Evolutionary conservation across 202 grass and related monocot genomes (phyloP).

Genomic region (Digitaria exilis): DNA sequence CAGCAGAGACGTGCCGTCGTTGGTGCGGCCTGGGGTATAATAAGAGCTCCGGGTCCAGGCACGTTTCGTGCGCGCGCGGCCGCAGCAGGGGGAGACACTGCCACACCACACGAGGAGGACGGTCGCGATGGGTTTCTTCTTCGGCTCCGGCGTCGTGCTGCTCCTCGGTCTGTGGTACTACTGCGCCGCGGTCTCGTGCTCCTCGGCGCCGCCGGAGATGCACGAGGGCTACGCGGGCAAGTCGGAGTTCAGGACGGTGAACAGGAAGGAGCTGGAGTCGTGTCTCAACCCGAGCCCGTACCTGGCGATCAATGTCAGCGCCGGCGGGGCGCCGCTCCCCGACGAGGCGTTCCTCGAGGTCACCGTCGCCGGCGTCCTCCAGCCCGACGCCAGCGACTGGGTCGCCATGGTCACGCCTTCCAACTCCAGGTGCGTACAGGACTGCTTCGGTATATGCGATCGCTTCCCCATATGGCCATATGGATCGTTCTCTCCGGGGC

Average conservation of each 20-base stretch:
- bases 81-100: no score
- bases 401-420: conserved; percentile 91
- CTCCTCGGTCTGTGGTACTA: not conserved
- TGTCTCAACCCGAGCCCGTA: conserved; percentile 51
- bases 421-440: conserved; percentile 45
- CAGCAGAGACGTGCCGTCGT: not conserved
- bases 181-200: not conserved
- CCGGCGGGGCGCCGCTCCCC: conserved; percentile 39
- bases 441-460: not conserved
- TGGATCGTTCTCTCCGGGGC: not conserved
- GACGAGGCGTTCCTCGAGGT: conserved; percentile 66
- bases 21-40: not conserved
- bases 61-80: not conserved
- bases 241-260: conserved; percentile 83
- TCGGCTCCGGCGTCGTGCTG: not conserved
- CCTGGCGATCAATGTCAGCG: conserved; percentile 53
- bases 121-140: conserved; percentile 20
- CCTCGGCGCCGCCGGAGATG: conserved; percentile 11
- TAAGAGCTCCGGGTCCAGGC: not conserved
- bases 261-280: conserved; percentile 56
- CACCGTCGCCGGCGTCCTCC: conserved; percentile 57
- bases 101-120: no score
- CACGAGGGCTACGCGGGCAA: conserved; percentile 50
- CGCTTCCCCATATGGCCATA: not conserved
- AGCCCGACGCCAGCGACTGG: conserved; percentile 59